These are phyloP conservation scores for Pestalotiopsis sp. DNA, from an alignment of 2,329 filamentous ascomycete species.

Conservation along the genomic window DNA sequence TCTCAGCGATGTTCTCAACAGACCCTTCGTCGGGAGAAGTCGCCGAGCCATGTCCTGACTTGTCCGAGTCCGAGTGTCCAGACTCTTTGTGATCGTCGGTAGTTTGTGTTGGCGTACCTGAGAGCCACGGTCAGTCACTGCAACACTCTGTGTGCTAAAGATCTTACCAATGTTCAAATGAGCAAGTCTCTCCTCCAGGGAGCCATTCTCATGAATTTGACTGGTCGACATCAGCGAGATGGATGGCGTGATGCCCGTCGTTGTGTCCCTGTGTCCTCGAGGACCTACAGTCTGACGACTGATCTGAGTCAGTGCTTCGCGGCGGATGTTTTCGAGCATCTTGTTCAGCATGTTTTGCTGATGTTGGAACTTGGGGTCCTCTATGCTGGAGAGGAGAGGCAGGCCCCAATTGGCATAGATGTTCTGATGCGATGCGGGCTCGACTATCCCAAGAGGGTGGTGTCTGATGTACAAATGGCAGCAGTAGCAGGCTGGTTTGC, in stretches of 20 bases:
- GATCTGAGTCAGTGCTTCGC: slow-evolving; percentile 27
- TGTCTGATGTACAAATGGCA: slow-evolving; percentile 47
- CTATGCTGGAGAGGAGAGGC: slow-evolving; percentile 16
- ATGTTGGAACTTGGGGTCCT: slow-evolving; percentile 15
- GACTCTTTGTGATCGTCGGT: background rate
- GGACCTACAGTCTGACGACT: slow-evolving; percentile 14
- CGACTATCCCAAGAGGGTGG: slow-evolving; percentile 36
- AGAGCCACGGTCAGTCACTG: background rate
- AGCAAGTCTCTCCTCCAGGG: background rate
- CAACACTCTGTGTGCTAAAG: background rate
- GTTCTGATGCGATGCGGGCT: slow-evolving; percentile 41
- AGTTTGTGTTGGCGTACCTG: background rate
- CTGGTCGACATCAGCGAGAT: background rate
- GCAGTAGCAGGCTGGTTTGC: slow-evolving; percentile 54
- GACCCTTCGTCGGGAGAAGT: background rate
- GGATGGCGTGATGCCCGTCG: slow-evolving; percentile 24
- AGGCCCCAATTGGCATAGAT: slow-evolving; percentile 44
- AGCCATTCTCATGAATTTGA: background rate
- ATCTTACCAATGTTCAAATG: background rate
- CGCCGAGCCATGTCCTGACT: background rate
- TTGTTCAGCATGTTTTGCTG: slow-evolving; percentile 27
- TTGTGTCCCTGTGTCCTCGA: slow-evolving; percentile 24
- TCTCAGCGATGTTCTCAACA: background rate
- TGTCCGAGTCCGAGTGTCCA: background rate
- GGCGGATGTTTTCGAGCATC: slow-evolving; percentile 25